A percentile compares a stretch with the other conserved stretches of the same genome.
Conservation (phyloP, 2,329 filamentous ascomycete species). For the Trichoderma oligosporum region DNA sequence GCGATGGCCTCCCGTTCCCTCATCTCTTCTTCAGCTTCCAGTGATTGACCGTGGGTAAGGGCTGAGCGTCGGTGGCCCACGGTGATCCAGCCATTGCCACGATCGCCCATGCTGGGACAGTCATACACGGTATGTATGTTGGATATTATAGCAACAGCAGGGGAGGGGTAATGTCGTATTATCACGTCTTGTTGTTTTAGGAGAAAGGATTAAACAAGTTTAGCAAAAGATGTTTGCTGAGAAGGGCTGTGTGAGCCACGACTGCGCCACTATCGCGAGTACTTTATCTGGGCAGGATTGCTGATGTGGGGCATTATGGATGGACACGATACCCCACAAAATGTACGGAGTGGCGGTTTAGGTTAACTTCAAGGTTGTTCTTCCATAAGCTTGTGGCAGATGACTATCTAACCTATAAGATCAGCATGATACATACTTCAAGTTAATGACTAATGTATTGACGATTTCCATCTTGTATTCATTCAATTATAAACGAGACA, state of each 20-base stretch:
- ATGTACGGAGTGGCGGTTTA: no score
- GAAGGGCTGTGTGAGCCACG: constrained; percentile 7
- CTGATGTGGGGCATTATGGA: background rate
- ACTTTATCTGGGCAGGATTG: background rate
- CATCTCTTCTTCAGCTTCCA: constrained; percentile 31
- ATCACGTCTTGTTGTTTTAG: background rate
- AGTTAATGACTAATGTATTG: no score
- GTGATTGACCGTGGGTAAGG: constrained; percentile 24
- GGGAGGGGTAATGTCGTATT: background rate
- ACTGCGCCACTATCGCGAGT: constrained; percentile 5
- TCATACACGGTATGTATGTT: no score
- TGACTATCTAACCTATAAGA: no score
- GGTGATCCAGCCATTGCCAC: constrained; percentile 33
- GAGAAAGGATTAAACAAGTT: background rate
- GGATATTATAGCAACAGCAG: background rate
- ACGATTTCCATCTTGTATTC: no score
- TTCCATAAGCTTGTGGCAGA: no score
- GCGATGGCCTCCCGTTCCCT: constrained; percentile 31
- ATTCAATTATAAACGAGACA: no score
- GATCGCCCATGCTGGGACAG: constrained; percentile 29
- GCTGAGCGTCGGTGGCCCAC: constrained; percentile 29
- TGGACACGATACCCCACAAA: background rate
- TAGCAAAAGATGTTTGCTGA: background rate
- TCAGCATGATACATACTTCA: no score
- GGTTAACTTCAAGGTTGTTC: no score